A percentile compares a stretch with the other conserved stretches of the same genome.
Evolutionary conservation across 371 early-diverging fungal species (phyloP).

Genomic region (Mucor saturninus): DNA sequence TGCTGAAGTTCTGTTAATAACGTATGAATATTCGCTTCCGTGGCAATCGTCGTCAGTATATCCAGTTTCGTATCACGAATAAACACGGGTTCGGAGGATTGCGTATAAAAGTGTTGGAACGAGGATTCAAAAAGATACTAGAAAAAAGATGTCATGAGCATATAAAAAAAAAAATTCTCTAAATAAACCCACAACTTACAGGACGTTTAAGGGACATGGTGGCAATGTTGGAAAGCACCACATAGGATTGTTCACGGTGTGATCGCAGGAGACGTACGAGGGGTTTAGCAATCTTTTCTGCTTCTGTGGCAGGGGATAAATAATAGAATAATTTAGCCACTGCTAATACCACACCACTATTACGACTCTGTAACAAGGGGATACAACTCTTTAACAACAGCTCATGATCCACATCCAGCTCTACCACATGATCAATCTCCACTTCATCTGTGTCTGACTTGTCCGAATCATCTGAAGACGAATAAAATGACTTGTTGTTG

Average conservation of each 20-base stretch:
- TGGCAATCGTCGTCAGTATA: slow-evolving; percentile 75
- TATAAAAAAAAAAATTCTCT: too few species aligned
- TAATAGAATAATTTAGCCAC: slow-evolving; percentile 77
- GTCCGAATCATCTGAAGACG: slow-evolving; percentile 23
- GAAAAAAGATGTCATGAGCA: background rate
- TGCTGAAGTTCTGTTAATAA: slow-evolving; percentile 63
- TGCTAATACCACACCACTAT: slow-evolving; percentile 84
- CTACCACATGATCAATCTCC: slow-evolving; percentile 36
- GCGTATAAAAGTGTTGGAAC: slow-evolving; percentile 80
- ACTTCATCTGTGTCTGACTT: slow-evolving; percentile 39
- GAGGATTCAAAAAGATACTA: slow-evolving; percentile 74
- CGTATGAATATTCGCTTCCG: slow-evolving; percentile 62
- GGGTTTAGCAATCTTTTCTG: slow-evolving; percentile 70
- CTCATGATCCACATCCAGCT: slow-evolving; percentile 78
- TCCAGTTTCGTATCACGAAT: slow-evolving; percentile 85
- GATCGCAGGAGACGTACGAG: slow-evolving; percentile 77
- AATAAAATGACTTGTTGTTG: slow-evolving; percentile 40
- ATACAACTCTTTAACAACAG: slow-evolving; percentile 70
- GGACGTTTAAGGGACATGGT: slow-evolving; percentile 76
- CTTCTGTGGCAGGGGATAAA: slow-evolving; percentile 70
- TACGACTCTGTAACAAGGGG: slow-evolving; percentile 87
- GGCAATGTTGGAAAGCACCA: slow-evolving; percentile 79
- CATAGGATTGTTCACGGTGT: slow-evolving; percentile 78
- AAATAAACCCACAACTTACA: slow-evolving; percentile 33
- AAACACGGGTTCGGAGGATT: slow-evolving; percentile 77